Conservation (phyloP, 352 stramenopile species). For the Globisporangium mamillatum region DNA sequence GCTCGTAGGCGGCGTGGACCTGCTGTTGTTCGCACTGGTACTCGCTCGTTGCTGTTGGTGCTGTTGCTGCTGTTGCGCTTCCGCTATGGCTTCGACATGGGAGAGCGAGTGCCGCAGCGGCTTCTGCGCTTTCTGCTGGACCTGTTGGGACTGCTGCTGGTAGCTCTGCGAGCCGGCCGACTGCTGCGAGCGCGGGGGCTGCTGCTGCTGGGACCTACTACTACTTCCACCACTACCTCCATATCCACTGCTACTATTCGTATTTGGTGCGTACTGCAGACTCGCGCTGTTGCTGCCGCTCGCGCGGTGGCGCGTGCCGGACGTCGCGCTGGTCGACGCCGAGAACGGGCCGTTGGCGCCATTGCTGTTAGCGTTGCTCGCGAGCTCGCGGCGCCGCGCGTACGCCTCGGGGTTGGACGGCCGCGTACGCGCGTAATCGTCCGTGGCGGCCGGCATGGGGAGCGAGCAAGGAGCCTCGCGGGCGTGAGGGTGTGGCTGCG, state of each 20-base stretch:
- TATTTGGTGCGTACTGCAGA: conserved; percentile 10
- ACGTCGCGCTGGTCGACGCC: conserved; percentile 1
- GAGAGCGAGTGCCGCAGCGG: conserved; percentile 50
- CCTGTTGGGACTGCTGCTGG: conserved; percentile 22
- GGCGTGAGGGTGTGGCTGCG: not conserved
- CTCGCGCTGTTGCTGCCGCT: conserved; percentile 12
- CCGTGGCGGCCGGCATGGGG: conserved; percentile 24
- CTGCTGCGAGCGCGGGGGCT: conserved; percentile 8
- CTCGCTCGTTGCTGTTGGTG: not conserved
- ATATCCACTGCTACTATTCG: not conserved
- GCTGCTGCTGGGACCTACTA: conserved; percentile 5
- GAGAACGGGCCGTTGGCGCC: conserved; percentile 15
- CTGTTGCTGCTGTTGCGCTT: not conserved
- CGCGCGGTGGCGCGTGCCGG: conserved; percentile 11
- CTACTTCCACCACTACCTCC: not conserved
- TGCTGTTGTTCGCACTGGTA: not conserved
- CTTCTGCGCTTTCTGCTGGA: conserved; percentile 27
- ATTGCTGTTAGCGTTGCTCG: conserved; percentile 9
- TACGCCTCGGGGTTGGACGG: conserved; percentile 25
- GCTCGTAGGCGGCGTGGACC: conserved; percentile 2
- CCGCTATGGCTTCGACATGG: conserved; percentile 31
- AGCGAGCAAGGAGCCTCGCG: not conserved
- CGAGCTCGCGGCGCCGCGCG: conserved; percentile 16
- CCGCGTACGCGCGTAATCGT: conserved; percentile 36
- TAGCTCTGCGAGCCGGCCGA: conserved; percentile 17